Conservation (phyloP, 164 flowering plant genomes). For the Tinospora cordifolia region DNA sequence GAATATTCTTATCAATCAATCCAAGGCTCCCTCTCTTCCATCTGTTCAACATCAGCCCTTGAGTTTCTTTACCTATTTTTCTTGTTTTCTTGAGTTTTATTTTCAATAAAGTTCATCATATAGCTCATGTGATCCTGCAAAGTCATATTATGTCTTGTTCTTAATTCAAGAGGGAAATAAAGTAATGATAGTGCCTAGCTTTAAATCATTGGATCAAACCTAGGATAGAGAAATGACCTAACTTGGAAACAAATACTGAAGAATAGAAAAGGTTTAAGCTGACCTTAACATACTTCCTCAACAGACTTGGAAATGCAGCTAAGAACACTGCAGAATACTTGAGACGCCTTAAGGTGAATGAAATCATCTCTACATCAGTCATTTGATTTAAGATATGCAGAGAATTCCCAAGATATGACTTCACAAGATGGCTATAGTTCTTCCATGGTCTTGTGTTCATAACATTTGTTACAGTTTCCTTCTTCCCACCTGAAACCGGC, state of each 20-base stretch:
- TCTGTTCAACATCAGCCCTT: too few species aligned
- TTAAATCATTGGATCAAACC: not conserved
- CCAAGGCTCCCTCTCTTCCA: too few species aligned
- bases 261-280: constrained; percentile 1
- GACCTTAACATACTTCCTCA: constrained; percentile 90
- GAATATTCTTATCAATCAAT: too few species aligned
- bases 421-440: constrained; percentile 55
- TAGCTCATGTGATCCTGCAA: not conserved
- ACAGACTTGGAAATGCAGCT: constrained; percentile 72
- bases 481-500: constrained; percentile 72
- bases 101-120: too few species aligned
- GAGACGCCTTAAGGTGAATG: constrained; percentile 71
- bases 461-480: constrained; percentile 49
- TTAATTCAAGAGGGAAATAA: not conserved
- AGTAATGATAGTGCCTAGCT: not conserved
- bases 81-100: too few species aligned
- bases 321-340: constrained; percentile 65
- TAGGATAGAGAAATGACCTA: not conserved
- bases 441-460: constrained; percentile 68
- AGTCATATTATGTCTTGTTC: not conserved
- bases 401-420: constrained; percentile 90
- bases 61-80: too few species aligned
- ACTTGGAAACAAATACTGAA: not conserved
- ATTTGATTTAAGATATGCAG: constrained; percentile 86
- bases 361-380: constrained; percentile 86